A percentile compares a stretch with the other conserved stretches of the same genome.
phyloP scores from a whole-genome alignment of 2,329 filamentous ascomycete genomes.

The Botrytis cinerea region DNA sequence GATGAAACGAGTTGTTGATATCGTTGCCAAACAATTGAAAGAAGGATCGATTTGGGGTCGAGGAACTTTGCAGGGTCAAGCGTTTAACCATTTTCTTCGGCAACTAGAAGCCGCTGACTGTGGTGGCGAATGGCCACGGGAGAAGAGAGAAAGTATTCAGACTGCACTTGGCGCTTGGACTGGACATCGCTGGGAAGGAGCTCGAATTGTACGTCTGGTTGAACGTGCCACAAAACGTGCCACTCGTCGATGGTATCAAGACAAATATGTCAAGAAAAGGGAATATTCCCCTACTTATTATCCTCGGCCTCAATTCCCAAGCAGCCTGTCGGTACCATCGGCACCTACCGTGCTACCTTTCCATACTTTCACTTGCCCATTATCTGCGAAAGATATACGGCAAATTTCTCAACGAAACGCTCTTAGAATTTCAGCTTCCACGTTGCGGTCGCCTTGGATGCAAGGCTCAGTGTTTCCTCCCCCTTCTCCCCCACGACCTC shows the following conservation, averaged over 20 bases:
- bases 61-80: slow-evolving; percentile 62
- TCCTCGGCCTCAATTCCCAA: slow-evolving; percentile 70
- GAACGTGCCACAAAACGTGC: slow-evolving; percentile 80
- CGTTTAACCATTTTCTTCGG: slow-evolving; percentile 48
- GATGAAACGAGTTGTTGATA: slow-evolving; percentile 86
- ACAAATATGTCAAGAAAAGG: slow-evolving; percentile 67
- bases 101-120: slow-evolving; percentile 41
- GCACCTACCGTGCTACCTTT: slow-evolving; percentile 95
- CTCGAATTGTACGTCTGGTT: slow-evolving; percentile 76
- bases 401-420: slow-evolving; percentile 95
- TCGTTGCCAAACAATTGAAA: slow-evolving; percentile 82
- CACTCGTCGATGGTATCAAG: slow-evolving; percentile 84
- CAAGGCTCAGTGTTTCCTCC: slow-evolving; percentile 79
- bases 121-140: slow-evolving; percentile 42
- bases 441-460: slow-evolving; percentile 84
- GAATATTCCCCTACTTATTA: slow-evolving; percentile 63
- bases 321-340: slow-evolving; percentile 72
- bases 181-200: slow-evolving; percentile 82
- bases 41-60: slow-evolving; percentile 87
- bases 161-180: slow-evolving; percentile 59
- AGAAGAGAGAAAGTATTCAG: slow-evolving; percentile 41
- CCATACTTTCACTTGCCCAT: slow-evolving; percentile 93
- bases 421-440: slow-evolving; percentile 87
- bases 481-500: slow-evolving; percentile 76
- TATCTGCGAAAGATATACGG: slow-evolving; percentile 88